Evolutionary conservation across 306 rosid species (phyloP), one percentile per base, ranked within the genome.

Genomic region (Rosa chinensis): DNA sequence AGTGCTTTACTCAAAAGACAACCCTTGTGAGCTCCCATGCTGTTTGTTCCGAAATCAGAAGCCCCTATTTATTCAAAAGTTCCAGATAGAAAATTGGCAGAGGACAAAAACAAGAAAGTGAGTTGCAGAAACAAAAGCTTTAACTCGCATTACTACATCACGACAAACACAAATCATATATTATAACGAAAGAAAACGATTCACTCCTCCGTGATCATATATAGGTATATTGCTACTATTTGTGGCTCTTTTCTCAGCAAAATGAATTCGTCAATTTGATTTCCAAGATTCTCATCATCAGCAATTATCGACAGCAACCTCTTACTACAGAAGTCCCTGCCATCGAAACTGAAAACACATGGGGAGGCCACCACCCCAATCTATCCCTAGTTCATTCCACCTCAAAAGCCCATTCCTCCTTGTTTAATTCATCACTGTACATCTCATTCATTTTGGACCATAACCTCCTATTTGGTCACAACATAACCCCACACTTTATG

Each of bases 351-450:
- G 77, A 63, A 76, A 80, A 79, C 94, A 86, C 92, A 89, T 90
- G 97, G 94, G 84, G 90, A 78, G 86, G 86, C 84, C 17, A 78
- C 88, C 84, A 32, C 72, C 84, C 89, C 85, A 37, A 81, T 75
- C 83, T 32, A 58, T 66, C 37, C 58, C 58, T 78, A 53, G 71
- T 81, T 67, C 14, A 73, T 81, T 69, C 72, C 81, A 32, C 69
- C 42, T 74, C 40, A 37, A 58, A 37, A 59, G 76, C 90, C 94
- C 97, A 89, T 88, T 88, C 90, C 87, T 74, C 72, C 84, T 47
- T 86, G 73, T 32, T 32, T 32, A 32, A 32, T 32, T 32, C 35
- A 32, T 32, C 35, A 32, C 35, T 2, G 35, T 2, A 32, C 35
- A 32, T 32, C 35, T 32, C 35, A 32, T 32, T 32, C 35, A 32